Evolutionary conservation across 2,329 filamentous ascomycete genomes (phyloP).

Genomic region (Aspergillus eucalypticola): DNA sequence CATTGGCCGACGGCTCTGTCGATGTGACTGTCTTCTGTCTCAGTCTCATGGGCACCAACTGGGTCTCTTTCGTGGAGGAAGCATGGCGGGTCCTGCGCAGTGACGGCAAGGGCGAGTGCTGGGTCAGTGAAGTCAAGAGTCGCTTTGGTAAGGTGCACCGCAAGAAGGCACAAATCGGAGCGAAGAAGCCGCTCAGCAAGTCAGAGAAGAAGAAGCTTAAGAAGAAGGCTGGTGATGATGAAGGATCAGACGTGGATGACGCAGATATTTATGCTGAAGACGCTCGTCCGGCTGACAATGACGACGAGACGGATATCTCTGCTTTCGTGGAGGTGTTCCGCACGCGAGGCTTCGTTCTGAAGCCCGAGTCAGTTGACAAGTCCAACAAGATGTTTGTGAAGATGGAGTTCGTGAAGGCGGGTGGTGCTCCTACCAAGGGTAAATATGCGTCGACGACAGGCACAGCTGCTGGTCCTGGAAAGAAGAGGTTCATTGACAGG

Average conservation of each 20-base stretch:
- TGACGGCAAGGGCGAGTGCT: conserved; percentile 81
- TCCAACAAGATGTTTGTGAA: conserved; percentile 98
- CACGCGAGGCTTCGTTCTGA: conserved; percentile 81
- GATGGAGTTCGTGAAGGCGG: conserved; percentile 91
- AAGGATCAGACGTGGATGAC: conserved; percentile 45
- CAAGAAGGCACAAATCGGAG: conserved; percentile 44
- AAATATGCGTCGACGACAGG: conserved; percentile 58
- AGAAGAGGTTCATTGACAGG: conserved; percentile 60
- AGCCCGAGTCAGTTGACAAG: conserved; percentile 72
- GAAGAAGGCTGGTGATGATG: conserved; percentile 51
- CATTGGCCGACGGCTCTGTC: conserved; percentile 70
- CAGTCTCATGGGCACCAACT: conserved; percentile 98
- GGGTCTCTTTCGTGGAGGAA: conserved; percentile 95
- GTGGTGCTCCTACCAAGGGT: conserved; percentile 66
- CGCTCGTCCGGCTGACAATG: conserved; percentile 56
- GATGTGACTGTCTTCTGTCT: conserved; percentile 94
- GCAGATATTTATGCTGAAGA: conserved; percentile 57
- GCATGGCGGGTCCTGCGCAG: conserved; percentile 87
- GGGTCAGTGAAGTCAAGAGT: conserved; percentile 95
- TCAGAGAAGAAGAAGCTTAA: conserved; percentile 46
- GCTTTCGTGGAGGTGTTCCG: conserved; percentile 82
- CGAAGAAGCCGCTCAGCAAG: conserved; percentile 43
- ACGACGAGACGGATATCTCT: conserved; percentile 78
- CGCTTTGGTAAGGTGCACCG: conserved; percentile 69
- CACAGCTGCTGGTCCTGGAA: conserved; percentile 36